Evolutionary conservation across 768 basidiomycete species (phyloP).

Genomic region (Gymnopilus dilepis): DNA sequence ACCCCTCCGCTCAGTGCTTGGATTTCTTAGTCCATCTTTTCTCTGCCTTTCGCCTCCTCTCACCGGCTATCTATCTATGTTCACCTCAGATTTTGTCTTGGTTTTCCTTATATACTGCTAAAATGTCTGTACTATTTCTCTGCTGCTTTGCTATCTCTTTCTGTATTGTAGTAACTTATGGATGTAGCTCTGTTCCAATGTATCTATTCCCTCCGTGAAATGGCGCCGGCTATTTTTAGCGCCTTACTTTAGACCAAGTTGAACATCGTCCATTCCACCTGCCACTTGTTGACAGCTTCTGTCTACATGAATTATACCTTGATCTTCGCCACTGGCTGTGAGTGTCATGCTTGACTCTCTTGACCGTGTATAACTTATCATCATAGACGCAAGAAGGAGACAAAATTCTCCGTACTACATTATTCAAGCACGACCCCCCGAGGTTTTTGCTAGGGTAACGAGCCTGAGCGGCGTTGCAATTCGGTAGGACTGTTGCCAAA

Average conservation of each 20-base stretch:
- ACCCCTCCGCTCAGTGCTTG: neutral
- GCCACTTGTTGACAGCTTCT: neutral
- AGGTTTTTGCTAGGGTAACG: no score
- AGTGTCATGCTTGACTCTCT: no score
- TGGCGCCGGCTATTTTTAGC: constrained; percentile 1
- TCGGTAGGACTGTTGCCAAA: no score
- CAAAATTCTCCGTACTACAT: no score
- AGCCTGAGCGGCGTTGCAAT: no score
- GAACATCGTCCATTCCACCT: neutral
- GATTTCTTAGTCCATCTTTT: neutral
- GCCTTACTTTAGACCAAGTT: neutral
- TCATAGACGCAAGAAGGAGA: no score
- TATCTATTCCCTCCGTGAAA: neutral
- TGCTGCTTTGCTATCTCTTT: neutral
- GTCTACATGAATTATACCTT: no score
- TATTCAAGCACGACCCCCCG: no score
- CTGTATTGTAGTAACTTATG: constrained; percentile 1
- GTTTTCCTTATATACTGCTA: neutral
- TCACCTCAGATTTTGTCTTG: neutral
- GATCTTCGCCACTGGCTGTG: no score
- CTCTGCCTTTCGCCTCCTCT: neutral
- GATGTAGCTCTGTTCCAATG: neutral
- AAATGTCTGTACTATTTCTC: neutral
- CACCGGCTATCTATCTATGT: neutral
- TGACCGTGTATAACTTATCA: no score